phyloP scores from a whole-genome alignment of 1,139 yeast genomes.

The Pichiaceae sp. region DNA sequence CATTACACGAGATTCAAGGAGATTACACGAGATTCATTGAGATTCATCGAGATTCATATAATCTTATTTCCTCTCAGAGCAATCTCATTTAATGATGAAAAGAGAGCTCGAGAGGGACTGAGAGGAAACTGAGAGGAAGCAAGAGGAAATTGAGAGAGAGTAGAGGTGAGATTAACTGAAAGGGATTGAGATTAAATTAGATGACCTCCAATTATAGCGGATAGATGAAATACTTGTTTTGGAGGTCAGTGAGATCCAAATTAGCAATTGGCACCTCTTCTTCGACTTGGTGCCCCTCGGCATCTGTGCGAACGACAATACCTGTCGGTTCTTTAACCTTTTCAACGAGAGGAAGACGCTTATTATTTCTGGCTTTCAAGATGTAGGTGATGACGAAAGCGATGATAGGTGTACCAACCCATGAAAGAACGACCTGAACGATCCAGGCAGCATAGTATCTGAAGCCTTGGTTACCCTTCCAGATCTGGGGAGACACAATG shows the following conservation, averaged over 20 bases:
- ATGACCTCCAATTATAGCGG: not conserved
- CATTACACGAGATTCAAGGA: too few species aligned
- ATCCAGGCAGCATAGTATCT: slow-evolving; percentile 25
- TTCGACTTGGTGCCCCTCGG: slow-evolving; percentile 15
- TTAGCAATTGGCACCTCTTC: slow-evolving; percentile 28
- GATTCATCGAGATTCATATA: too few species aligned
- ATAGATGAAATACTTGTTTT: slow-evolving; percentile 2
- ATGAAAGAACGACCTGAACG: slow-evolving; percentile 25
- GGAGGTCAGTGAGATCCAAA: slow-evolving; percentile 11
- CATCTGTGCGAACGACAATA: slow-evolving; percentile 21
- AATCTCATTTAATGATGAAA: too few species aligned
- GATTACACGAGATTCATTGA: too few species aligned
- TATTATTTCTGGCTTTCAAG: slow-evolving; percentile 25
- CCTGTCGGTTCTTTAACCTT: slow-evolving; percentile 7
- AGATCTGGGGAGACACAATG: slow-evolving; percentile 21
- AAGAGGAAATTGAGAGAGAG: too few species aligned
- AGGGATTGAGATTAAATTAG: too few species aligned
- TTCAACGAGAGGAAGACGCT: slow-evolving; percentile 14
- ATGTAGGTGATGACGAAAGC: slow-evolving; percentile 25
- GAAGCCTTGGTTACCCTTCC: slow-evolving; percentile 14
- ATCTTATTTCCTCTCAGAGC: too few species aligned
- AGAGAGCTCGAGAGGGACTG: too few species aligned
- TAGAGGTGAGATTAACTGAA: too few species aligned
- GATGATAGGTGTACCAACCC: slow-evolving; percentile 24
- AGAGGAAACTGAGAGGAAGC: too few species aligned